Base-by-base conservation (phyloP, 495 filamentous ascomycete genomes). In the Penicillium manginii region DNA sequence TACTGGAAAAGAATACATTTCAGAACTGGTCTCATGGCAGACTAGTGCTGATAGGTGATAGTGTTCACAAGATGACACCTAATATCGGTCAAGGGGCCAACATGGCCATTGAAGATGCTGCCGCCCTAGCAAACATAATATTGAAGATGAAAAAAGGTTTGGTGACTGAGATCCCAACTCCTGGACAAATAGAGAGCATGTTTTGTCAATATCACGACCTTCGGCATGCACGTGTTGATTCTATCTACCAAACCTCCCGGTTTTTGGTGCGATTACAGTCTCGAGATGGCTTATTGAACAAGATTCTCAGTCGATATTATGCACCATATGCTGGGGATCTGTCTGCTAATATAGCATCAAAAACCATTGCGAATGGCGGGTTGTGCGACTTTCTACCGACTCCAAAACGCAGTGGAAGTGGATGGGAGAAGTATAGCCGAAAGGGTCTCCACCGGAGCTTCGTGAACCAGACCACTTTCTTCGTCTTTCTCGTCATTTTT, bases 81-180 rank as follows among this genome's bases (percentile, higher is more conserved):
- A 68, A 72, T 47, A 53, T 66, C 26, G 70, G 65, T 12, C 70
- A 73, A 57, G 70, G 70, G 0, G 70, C 67, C 18, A 71, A 70
- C 32, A 55, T 49, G n/a, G 67, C 70, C 18, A 71, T 72, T 19
- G 66, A 72, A 49, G 60, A 64, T 40, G 69, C 64, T 0, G 69
- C 64, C 2, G 46, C 23, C 14, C 54, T 72, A 4, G 48, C 57
- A n/a, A 64, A 57, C 3, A 46, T 63, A 3, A 23, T 68, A 17
- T 11, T 26, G 19, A 49, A 23, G 39, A 42, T 42, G 51, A 18
- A 26, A 21, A 53, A 23, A 42, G 4, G 22, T 31, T 52, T 17
- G 11, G 33, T 26, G 32, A 4, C 31, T 5, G 4, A 33, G 5
- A 5, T 33, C 15, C 14, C 37, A 8, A n/a, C 37, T 12, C 3